Base-by-base conservation (phyloP, 768 basidiomycete species). In the Calocera viscosa region DNA sequence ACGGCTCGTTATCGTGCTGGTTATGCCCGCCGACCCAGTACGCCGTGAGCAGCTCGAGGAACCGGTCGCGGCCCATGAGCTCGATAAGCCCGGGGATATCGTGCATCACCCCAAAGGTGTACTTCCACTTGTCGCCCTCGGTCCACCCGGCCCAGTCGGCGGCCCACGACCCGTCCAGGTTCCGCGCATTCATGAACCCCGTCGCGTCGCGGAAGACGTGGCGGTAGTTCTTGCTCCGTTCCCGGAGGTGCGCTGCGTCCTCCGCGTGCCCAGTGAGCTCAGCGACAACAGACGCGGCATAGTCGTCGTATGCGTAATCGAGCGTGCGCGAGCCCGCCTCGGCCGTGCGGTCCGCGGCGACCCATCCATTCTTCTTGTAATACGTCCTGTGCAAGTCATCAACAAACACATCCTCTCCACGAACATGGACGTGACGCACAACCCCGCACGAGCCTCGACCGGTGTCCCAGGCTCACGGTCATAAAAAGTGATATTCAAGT, bases 1-100 rank as follows among this genome's bases (percentile, higher is more conserved):
- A 90, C 0, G 91, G 90, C 87, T 91, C 90, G 70, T 91, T 93
- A 0, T 85, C 86, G 69, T 91, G 90, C 69, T 89, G 85, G 71
- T 91, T 91, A 70, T 90, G 88, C 0, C 87, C 89, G 74, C 79
- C 76, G 14, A 67, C 69, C 33, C 68, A 70, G 43, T 47, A 47
- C 16, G 43, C 24, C 8, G 43, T 73, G 69, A 86, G 88, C 65
- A 77, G 70, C 3, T 91, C 83, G 68, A 92, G 91, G 24, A 76
- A 80, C 32, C 73, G 74, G 19, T 86, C 84, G 0, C 90, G 89
- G 16, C 90, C 89, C 65, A 85, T 81, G 64, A 77, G 77, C 65
- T 81, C 75, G 22, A 90, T 84, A 17, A 91, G 76, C 11, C 78
- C 82, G 2, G 84, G 80, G 1, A 89, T 74, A 67, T 89, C 84